These are phyloP conservation scores for Aspergillus latus DNA, from an alignment of 2,329 filamentous ascomycete species.

Conservation along the genomic window DNA sequence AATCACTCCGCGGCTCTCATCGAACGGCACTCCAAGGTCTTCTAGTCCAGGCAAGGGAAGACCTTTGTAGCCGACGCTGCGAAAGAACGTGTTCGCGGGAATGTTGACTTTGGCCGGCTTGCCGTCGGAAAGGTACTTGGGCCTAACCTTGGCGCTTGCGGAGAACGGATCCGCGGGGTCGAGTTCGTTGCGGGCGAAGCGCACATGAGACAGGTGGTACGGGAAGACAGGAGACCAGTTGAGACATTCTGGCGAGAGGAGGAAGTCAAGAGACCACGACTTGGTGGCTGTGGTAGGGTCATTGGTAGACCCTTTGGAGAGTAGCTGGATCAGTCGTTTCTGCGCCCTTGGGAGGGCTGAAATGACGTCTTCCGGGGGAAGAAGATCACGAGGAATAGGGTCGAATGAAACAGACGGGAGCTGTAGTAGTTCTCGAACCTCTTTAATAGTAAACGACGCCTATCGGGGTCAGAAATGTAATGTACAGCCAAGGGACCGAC, in stretches of 20 bases:
- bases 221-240: constrained; percentile 49
- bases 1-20: constrained; percentile 71
- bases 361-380: constrained; percentile 62
- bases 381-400: constrained; percentile 63
- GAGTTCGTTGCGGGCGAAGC: constrained; percentile 60
- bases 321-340: constrained; percentile 74
- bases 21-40: constrained; percentile 74
- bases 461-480: constrained; percentile 1
- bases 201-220: constrained; percentile 60
- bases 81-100: constrained; percentile 73
- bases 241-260: constrained; percentile 75
- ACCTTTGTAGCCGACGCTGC: constrained; percentile 93
- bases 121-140: constrained; percentile 52
- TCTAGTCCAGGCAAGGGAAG: constrained; percentile 71
- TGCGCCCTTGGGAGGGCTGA: constrained; percentile 72
- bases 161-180: constrained; percentile 54
- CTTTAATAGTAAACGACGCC: constrained; percentile 95
- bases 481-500: constrained; percentile 18
- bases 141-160: constrained; percentile 46
- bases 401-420: constrained; percentile 71
- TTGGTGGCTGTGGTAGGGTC: constrained; percentile 54
- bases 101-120: constrained; percentile 52
- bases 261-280: constrained; percentile 82
- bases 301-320: constrained; percentile 69
- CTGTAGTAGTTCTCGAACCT: constrained; percentile 82